These are phyloP conservation scores for Ganoderma leucocontextum DNA, from an alignment of 1,284 basidiomycete species.

Conservation along the genomic window DNA sequence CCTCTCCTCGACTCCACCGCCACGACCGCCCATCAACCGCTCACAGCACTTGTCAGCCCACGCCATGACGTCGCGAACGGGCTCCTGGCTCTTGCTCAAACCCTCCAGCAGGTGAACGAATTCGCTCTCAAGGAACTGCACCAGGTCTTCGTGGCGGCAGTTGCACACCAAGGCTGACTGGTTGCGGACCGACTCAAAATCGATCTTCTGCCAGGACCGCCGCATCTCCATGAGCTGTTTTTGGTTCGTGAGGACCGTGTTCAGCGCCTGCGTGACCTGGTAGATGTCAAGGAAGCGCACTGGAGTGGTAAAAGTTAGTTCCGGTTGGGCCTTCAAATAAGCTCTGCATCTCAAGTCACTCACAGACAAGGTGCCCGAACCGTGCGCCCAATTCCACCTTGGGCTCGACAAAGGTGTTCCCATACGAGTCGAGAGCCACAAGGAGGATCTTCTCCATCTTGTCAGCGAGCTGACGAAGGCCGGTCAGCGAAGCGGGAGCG, in stretches of 20 bases:
- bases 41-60: conserved; percentile 92
- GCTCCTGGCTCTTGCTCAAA: conserved; percentile 75
- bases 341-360: conserved; percentile 45
- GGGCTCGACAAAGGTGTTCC: conserved; percentile 89
- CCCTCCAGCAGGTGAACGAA: conserved; percentile 81
- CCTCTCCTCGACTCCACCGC: conserved; percentile 69
- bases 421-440: conserved; percentile 81
- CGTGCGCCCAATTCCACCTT: conserved; percentile 89
- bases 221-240: conserved; percentile 88
- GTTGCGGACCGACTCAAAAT: conserved; percentile 90
- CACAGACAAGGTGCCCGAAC: conserved; percentile 87
- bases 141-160: conserved; percentile 87
- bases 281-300: conserved; percentile 91
- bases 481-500: conserved; percentile 68
- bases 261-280: conserved; percentile 87
- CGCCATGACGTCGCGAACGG: conserved; percentile 86
- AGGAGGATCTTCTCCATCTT: conserved; percentile 92
- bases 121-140: conserved; percentile 84
- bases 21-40: conserved; percentile 76
- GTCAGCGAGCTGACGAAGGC: conserved; percentile 82
- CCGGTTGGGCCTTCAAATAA: not conserved
- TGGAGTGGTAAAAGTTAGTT: conserved; percentile 40
- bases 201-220: conserved; percentile 84
- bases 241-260: conserved; percentile 84
- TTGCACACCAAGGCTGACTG: conserved; percentile 92